Base-by-base conservation (phyloP, 2,329 filamentous ascomycete species). In the Shiraia bambusicola region DNA sequence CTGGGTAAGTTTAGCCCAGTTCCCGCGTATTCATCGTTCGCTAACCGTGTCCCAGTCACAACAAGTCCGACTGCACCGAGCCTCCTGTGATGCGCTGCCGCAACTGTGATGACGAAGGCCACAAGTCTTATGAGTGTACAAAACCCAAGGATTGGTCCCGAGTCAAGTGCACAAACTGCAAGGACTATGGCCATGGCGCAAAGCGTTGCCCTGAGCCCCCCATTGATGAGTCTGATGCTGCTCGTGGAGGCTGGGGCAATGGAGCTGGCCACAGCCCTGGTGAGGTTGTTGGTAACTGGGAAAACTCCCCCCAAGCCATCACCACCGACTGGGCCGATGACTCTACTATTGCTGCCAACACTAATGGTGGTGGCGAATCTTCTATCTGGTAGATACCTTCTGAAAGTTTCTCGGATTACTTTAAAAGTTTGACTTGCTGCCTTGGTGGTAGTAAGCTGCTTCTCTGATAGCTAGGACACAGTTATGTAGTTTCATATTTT, bases 81-180 rank as follows among this genome's bases (percentile, higher is more conserved):
- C 56, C 58, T 14, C 52, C 50, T 1, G 56, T 63, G 12, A 53
- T 65, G n/a, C 66, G 63, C 51, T 80, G 77, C 65, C 70, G 75
- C 56, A 87, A 86, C 67, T 87, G 84, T 52, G 82, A 81, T 14
- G 65, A 78, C 28, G 78, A 82, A 37, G 83, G 82, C 4, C 83
- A 87, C 48, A 71, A 74, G 30, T 65, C 72, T 48, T 72, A 70
- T 13, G 76, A 80, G 3, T 82, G 82, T 51, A 27, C 35, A 0
- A 73, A 81, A 65, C 81, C 81, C 3, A 72, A 69, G 28, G 77
- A 81, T 55, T 76, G 76, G 75, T 67, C 72, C n/a, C 74, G 78
- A 6, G 72, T 83, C 44, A 77, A 80, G 62, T 84, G 82, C 67
- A 67, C 61, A 40, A 82, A 82, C 63, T 84, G 82, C 54, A 50